These are phyloP conservation scores for Cornus suecica DNA, from an alignment of 148 eudicot species.

Conservation along the genomic window DNA sequence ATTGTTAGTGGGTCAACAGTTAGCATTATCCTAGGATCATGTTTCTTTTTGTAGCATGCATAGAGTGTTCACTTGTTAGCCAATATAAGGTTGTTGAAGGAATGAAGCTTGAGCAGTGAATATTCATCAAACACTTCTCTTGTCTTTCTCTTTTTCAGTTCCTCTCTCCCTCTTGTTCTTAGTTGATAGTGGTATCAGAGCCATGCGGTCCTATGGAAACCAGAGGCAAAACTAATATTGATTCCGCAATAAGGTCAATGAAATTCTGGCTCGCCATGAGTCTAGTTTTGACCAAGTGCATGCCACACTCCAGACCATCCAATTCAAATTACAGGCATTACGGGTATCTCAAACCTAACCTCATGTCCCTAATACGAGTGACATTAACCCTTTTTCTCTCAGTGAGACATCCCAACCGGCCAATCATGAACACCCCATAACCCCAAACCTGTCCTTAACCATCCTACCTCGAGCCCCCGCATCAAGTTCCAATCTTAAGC, in stretches of 20 bases:
- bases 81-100: too few relatives aligned
- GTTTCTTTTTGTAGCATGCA: too few relatives aligned
- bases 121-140: too few relatives aligned
- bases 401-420: not conserved
- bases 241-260: not conserved
- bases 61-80: too few relatives aligned
- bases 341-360: not conserved
- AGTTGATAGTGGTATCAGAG: constrained; percentile 8
- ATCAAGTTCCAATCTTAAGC: not conserved
- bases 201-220: not conserved
- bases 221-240: not conserved
- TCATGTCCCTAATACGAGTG: too few relatives aligned
- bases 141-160: too few relatives aligned
- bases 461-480: not conserved
- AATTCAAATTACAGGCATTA: not conserved
- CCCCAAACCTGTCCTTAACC: not conserved
- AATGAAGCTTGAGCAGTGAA: too few relatives aligned
- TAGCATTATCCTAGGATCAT: too few relatives aligned
- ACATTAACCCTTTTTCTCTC: not conserved
- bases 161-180: too few relatives aligned
- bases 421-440: not conserved
- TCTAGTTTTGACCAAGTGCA: not conserved
- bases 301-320: not conserved
- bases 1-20: too few relatives aligned
- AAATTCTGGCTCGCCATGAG: constrained; percentile 6